These are phyloP conservation scores for Hyphopichia khmerensis DNA, from an alignment of 1,139 yeast species.

Conservation along the genomic window DNA sequence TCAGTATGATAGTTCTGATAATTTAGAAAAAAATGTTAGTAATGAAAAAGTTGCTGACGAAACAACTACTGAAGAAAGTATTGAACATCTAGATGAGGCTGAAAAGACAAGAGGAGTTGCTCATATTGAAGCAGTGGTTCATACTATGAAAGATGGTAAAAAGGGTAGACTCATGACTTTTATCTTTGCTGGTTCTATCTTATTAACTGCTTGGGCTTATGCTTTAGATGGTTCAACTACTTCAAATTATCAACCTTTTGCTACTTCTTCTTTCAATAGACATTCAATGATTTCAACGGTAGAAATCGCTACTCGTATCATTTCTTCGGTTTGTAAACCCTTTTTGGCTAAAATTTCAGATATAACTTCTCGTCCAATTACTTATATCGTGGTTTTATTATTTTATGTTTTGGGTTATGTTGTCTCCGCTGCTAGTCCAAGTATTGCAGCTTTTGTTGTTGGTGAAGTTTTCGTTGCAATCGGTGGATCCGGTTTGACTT, in stretches of 20 bases:
- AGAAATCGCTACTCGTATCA: slow-evolving; percentile 21
- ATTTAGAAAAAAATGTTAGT: not conserved
- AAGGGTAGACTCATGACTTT: slow-evolving; percentile 1
- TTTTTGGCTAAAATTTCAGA: slow-evolving; percentile 29
- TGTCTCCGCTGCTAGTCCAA: slow-evolving; percentile 22
- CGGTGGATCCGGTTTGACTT: slow-evolving; percentile 23
- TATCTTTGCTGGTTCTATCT: slow-evolving; percentile 16
- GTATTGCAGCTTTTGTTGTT: slow-evolving; percentile 26
- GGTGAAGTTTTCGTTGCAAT: slow-evolving; percentile 27
- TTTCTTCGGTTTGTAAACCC: slow-evolving; percentile 23
- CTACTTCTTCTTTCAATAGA: slow-evolving; percentile 24
- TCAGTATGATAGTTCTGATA: not conserved
- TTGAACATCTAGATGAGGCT: not conserved
- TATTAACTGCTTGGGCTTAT: slow-evolving; percentile 36
- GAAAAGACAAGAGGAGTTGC: slow-evolving; percentile 23
- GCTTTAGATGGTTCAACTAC: slow-evolving; percentile 39
- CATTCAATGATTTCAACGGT: slow-evolving; percentile 29
- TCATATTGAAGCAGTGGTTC: slow-evolving; percentile 24
- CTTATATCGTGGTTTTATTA: slow-evolving; percentile 18
- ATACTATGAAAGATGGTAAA: slow-evolving; percentile 15
- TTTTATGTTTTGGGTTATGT: slow-evolving; percentile 26
- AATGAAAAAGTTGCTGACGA: no score
- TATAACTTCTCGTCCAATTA: slow-evolving; percentile 23
- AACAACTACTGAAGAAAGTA: no score
- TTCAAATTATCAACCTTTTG: slow-evolving; percentile 22